phyloP scores from a whole-genome alignment of 2,329 filamentous ascomycete genomes.

The Pleurostoma richardsiae region DNA sequence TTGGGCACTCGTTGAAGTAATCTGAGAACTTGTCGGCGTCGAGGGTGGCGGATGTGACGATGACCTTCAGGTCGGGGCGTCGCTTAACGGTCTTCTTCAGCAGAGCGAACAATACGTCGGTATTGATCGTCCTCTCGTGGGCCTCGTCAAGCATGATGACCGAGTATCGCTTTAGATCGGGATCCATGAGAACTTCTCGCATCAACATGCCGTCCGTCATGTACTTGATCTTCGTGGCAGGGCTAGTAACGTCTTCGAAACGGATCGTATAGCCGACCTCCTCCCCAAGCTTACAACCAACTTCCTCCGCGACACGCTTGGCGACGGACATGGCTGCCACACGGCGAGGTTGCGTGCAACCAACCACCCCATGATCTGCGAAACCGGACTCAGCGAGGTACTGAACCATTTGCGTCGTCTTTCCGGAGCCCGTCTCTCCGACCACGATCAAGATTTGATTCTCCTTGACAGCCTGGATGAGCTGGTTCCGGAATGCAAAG shows the following conservation, averaged over 20 bases:
- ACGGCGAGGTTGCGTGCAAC: constrained; percentile 93
- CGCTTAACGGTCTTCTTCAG: constrained; percentile 89
- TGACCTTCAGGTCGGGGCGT: constrained; percentile 84
- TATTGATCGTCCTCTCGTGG: constrained; percentile 94
- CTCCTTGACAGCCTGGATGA: constrained; percentile 79
- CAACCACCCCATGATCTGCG: constrained; percentile 80
- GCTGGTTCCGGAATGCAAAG: constrained; percentile 78
- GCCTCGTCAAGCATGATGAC: constrained; percentile 98
- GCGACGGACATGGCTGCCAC: constrained; percentile 97
- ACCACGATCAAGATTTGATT: constrained; percentile 96
- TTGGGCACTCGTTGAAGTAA: constrained; percentile 94
- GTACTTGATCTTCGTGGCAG: constrained; percentile 93
- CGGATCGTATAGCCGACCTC: constrained; percentile 97
- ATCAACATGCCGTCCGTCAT: constrained; percentile 99
- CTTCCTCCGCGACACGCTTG: constrained; percentile 93
- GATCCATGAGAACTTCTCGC: constrained; percentile 89
- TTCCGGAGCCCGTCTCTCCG: constrained; percentile 94
- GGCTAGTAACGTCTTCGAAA: constrained; percentile 90
- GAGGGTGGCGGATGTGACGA: constrained; percentile 92
- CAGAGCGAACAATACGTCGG: constrained; percentile 89
- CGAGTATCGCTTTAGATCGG: constrained; percentile 82
- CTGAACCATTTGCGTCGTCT: constrained; percentile 94
- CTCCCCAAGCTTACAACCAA: constrained; percentile 83
- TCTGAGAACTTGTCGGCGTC: constrained; percentile 96
- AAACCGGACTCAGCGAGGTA: constrained; percentile 93